These are phyloP conservation scores for Solidago caesia DNA, from an alignment of 129 eudicot genomes.

Conservation along the genomic window DNA sequence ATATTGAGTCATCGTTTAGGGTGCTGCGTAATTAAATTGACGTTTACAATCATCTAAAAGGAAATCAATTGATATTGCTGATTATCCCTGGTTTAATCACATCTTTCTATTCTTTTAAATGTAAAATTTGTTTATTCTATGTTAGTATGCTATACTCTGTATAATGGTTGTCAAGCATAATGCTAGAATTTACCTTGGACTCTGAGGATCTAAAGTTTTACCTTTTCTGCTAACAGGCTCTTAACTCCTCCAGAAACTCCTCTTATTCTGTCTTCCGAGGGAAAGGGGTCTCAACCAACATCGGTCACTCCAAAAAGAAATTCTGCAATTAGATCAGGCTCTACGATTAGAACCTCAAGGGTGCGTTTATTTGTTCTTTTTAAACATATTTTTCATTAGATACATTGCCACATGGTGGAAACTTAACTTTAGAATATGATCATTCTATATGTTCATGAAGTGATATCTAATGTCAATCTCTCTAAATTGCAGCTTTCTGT, in stretches of 20 bases:
- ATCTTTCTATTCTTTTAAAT: not conserved
- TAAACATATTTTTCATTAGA: constrained; percentile 5
- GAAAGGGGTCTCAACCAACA: constrained; percentile 51
- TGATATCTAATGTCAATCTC: not conserved
- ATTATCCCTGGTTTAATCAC: not conserved
- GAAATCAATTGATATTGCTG: not conserved
- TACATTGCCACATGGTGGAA: not conserved
- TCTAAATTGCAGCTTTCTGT: constrained; percentile 63
- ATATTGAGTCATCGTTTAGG: no score
- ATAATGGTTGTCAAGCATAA: not conserved
- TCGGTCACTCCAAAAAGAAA: constrained; percentile 54
- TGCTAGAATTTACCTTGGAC: not conserved
- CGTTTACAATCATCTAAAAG: no score
- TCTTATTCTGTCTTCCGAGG: constrained; percentile 56
- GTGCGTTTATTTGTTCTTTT: constrained; percentile 32
- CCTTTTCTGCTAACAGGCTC: constrained; percentile 58
- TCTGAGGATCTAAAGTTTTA: not conserved
- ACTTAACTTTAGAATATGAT: not conserved
- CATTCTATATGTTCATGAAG: not conserved
- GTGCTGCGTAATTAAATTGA: no score
- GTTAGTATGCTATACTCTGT: not conserved
- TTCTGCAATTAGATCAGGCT: constrained; percentile 51
- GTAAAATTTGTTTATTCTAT: not conserved
- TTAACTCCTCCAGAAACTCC: constrained; percentile 93
- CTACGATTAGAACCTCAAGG: constrained; percentile 65